These are phyloP conservation scores for Arthroderma uncinatum DNA, from an alignment of 2,329 filamentous ascomycete species.

Conservation along the genomic window DNA sequence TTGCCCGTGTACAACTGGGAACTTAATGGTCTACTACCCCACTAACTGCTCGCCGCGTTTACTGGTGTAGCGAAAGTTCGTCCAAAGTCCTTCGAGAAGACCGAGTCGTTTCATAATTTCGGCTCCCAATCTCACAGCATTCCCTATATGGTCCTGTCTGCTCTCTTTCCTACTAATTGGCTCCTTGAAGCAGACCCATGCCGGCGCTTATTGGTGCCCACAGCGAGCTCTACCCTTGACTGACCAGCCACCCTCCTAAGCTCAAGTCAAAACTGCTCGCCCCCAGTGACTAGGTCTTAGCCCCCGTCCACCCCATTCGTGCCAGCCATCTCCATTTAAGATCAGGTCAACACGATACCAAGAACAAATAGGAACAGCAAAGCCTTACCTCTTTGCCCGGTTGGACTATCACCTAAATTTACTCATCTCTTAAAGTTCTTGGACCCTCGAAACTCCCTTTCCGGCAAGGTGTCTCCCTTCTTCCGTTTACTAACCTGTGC, in stretches of 20 bases:
- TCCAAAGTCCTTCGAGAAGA: constrained; percentile 1
- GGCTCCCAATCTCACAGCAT: background rate
- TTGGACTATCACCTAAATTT: constrained; percentile 2
- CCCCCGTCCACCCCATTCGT: constrained; percentile 3
- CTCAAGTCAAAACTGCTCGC: constrained; percentile 2
- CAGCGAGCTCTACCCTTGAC: constrained; percentile 8
- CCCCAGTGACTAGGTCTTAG: constrained; percentile 2
- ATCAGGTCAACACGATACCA: constrained; percentile 4
- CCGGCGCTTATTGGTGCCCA: constrained; percentile 11
- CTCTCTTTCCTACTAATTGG: background rate
- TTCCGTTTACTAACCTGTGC: background rate
- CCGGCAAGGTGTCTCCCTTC: background rate
- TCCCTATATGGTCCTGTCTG: background rate
- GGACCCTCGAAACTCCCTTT: background rate
- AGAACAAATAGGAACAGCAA: constrained; percentile 8
- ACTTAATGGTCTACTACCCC: background rate
- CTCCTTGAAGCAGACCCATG: constrained; percentile 8
- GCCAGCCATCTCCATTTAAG: constrained; percentile 1
- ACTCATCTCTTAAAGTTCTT: constrained; percentile 3
- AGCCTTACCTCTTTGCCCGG: background rate
- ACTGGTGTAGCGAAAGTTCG: background rate
- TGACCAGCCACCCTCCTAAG: constrained; percentile 11
- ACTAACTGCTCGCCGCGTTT: background rate
- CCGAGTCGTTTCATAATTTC: background rate
- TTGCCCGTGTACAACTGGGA: background rate